phyloP scores from a whole-genome alignment of 257 asterid genomes.

The Salvia miltiorrhiza region DNA sequence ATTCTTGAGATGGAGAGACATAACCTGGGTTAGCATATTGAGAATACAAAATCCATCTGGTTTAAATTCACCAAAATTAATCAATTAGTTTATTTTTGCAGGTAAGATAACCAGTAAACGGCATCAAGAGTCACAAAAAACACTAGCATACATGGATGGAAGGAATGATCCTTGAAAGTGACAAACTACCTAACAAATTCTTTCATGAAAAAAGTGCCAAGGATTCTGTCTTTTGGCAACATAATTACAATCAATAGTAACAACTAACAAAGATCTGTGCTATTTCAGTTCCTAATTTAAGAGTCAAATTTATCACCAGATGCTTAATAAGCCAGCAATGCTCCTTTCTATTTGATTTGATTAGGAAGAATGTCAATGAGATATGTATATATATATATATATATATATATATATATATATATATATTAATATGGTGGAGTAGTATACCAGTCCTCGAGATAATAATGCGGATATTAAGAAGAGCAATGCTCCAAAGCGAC shows the following conservation, averaged over 20 bases:
- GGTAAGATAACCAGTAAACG: background rate
- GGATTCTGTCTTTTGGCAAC: background rate
- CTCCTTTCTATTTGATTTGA: background rate
- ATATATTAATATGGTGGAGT: background rate
- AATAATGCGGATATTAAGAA: conserved; percentile 84
- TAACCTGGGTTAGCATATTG: background rate
- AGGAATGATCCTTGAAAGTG: background rate
- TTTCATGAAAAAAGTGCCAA: background rate
- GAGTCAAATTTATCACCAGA: background rate
- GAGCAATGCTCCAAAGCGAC: conserved; percentile 97
- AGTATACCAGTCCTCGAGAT: conserved; percentile 85
- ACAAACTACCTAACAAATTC: background rate
- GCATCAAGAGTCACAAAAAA: background rate
- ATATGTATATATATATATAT: too few species aligned
- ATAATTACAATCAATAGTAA: background rate
- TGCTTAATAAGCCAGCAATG: background rate
- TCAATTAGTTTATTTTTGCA: background rate
- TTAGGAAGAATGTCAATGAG: background rate
- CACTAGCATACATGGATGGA: background rate
- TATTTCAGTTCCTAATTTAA: background rate
- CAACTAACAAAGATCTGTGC: background rate
- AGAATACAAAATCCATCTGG: background rate
- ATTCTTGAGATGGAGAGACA: background rate
- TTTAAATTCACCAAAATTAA: background rate
- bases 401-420: too few species aligned